phyloP scores from a whole-genome alignment of 2,329 filamentous ascomycete species.

The Fusarium miscanthi region DNA sequence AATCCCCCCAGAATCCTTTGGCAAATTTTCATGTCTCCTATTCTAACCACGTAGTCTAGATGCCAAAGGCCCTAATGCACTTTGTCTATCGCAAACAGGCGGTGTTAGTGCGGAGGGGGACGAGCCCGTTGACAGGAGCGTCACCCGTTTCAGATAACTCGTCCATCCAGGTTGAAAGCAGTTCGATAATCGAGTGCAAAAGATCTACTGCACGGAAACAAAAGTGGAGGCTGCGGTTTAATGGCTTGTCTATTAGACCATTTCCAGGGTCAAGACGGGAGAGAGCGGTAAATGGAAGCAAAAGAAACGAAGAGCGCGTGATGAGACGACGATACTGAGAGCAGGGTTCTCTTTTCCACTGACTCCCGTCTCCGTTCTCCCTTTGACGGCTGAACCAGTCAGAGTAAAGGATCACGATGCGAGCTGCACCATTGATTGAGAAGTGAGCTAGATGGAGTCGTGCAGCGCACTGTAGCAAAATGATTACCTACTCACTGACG shows the following conservation, averaged over 20 bases:
- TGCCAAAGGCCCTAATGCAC: neutral
- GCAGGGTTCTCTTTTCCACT: neutral
- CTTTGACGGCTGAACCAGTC: neutral
- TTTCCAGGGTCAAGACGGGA: neutral
- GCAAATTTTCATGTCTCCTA: neutral
- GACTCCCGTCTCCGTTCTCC: neutral
- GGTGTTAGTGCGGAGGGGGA: slow-evolving; percentile 5
- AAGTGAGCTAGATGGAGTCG: neutral
- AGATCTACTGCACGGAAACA: neutral
- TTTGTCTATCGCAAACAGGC: neutral
- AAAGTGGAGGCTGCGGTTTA: slow-evolving; percentile 19
- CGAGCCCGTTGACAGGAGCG: neutral
- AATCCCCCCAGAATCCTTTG: neutral
- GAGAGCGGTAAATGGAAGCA: neutral
- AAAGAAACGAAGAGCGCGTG: slow-evolving; percentile 11
- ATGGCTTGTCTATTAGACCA: slow-evolving; percentile 19
- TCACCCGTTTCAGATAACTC: slow-evolving; percentile 15
- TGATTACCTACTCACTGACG: neutral
- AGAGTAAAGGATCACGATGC: neutral
- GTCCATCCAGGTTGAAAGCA: slow-evolving; percentile 4
- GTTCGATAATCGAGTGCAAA: neutral
- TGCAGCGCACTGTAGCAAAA: neutral
- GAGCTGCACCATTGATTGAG: neutral
- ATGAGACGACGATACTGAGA: slow-evolving; percentile 1
- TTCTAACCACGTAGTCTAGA: neutral